phyloP scores from a whole-genome alignment of 768 basidiomycete genomes.

The Kwoniella botswanensis region DNA sequence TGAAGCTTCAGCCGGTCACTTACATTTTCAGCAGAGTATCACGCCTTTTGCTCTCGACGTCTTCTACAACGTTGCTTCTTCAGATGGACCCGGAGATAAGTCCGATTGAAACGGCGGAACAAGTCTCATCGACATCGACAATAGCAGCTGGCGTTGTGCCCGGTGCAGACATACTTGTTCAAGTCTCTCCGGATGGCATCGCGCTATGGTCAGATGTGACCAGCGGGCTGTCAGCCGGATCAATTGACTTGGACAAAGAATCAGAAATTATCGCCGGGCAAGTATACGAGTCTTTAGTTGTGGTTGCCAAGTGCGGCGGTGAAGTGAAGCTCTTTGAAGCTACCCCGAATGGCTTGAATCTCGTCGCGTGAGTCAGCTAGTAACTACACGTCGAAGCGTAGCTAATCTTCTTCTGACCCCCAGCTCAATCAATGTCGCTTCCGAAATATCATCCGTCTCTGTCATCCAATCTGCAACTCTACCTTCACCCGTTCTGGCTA shows the following conservation, averaged over 20 bases:
- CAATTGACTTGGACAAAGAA: constrained; percentile 15
- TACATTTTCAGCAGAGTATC: background rate
- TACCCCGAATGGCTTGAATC: constrained; percentile 7
- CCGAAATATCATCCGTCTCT: constrained; percentile 30
- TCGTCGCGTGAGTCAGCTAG: constrained; percentile 26
- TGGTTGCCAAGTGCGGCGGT: constrained; percentile 26
- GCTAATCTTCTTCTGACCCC: no score
- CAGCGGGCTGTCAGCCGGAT: constrained; percentile 21
- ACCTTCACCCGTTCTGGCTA: constrained; percentile 34
- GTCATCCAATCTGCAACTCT: constrained; percentile 4
- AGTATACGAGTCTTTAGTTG: constrained; percentile 19
- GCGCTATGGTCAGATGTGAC: constrained; percentile 36
- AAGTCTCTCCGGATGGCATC: constrained; percentile 32
- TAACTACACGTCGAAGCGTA: background rate
- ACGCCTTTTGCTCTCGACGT: constrained; percentile 34
- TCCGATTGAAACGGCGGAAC: constrained; percentile 7
- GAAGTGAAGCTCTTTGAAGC: constrained; percentile 19
- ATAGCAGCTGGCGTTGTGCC: constrained; percentile 36
- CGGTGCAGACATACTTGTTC: constrained; percentile 22
- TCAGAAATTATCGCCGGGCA: constrained; percentile 23
- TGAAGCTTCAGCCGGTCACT: background rate
- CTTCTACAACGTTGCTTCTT: constrained; percentile 17
- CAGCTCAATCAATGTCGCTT: constrained; percentile 9
- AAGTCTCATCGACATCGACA: constrained; percentile 35
- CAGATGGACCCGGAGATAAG: constrained; percentile 28